Evolutionary conservation across 768 basidiomycete genomes (phyloP).

Genomic region (Cubamyces sp.): DNA sequence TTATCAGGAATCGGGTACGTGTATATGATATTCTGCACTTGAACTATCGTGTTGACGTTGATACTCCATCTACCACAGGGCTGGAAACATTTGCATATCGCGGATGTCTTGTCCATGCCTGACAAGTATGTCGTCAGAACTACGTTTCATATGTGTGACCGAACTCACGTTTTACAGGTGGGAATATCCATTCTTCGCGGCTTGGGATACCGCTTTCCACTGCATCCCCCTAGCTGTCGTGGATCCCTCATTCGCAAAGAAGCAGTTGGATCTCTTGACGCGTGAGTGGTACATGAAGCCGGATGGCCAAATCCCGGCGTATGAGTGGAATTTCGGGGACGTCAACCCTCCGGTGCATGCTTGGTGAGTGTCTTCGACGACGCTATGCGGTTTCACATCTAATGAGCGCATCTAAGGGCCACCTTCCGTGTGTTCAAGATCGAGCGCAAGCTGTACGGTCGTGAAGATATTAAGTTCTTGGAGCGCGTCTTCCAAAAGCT

Average conservation of each 20-base stretch:
- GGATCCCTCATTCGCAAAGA: conserved; percentile 95
- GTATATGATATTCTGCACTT: not conserved
- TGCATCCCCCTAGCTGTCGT: conserved; percentile 97
- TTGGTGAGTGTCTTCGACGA: conserved; percentile 55
- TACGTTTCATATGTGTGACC: not conserved
- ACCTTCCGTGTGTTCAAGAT: conserved; percentile 99
- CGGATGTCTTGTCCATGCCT: conserved; percentile 97
- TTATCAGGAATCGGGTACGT: conserved; percentile 78
- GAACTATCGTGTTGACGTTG: not conserved
- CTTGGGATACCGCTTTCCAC: conserved; percentile 99
- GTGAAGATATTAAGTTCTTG: conserved; percentile 88
- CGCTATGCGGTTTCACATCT: not conserved
- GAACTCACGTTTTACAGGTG: conserved; percentile 52
- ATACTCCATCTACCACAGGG: conserved; percentile 51
- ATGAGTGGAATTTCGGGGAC: conserved; percentile 99
- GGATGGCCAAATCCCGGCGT: conserved; percentile 97
- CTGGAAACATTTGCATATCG: conserved; percentile 95
- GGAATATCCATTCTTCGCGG: conserved; percentile 99
- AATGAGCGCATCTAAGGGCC: conserved; percentile 55
- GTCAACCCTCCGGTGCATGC: conserved; percentile 99
- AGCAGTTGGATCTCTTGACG: conserved; percentile 93
- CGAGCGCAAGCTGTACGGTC: conserved; percentile 92
- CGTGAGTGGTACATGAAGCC: conserved; percentile 99
- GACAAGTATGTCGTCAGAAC: conserved; percentile 70
- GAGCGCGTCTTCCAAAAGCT: conserved; percentile 99